Evolutionary conservation across 2,329 filamentous ascomycete species (phyloP), one percentile per base, ranked within the genome.

Genomic region (Sordariomycetes sp.): DNA sequence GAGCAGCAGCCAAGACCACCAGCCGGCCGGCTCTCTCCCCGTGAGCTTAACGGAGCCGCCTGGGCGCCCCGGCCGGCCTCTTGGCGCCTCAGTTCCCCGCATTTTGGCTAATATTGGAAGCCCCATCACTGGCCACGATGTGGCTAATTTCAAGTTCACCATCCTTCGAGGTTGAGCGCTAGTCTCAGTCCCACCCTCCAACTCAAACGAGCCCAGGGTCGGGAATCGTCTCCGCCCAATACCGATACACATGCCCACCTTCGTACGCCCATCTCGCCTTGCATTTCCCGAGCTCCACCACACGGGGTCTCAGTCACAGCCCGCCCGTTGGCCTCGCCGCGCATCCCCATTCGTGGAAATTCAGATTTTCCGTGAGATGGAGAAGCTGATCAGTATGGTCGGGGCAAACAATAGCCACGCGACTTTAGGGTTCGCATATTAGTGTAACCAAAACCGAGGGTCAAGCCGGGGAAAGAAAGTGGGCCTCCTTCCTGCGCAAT

Each of bases 81-180:
- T 50, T n/a, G 46, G n/a, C 11, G 20, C 12, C 11, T 50, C 32
- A 25, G 3, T 40, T 52, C 58, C 58, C 58, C 58, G 61, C 61
- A 58, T 61, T 61, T 54, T 59, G 59, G 56, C 59, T 59, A 60
- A 62, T 61, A 53, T 46, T 58, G 52, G 54, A 53, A 43, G n/a
- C 34, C 43, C 25, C 10, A 25, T 14, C n/a, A 11, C 11, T 22
- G 32, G 14, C 46, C 55, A 40, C 50, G 34, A 48, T 32, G 55
- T 25, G 46, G 46, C 46, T 50, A 50, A 50, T 24, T 6, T 8
- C n/a, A 20, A 11, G 46, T 22, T 24, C 20, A n/a, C n/a, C 20
- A 50, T 22, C n/a, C 20, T n/a, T 3, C 5, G 18, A 18, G n/a
- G 40, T 46, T 16, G 16, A 16, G n/a, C 40, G 40, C 40, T 16